Conservation (phyloP, 2,329 filamentous ascomycete genomes). For the Sarocladiaceae sp. region DNA sequence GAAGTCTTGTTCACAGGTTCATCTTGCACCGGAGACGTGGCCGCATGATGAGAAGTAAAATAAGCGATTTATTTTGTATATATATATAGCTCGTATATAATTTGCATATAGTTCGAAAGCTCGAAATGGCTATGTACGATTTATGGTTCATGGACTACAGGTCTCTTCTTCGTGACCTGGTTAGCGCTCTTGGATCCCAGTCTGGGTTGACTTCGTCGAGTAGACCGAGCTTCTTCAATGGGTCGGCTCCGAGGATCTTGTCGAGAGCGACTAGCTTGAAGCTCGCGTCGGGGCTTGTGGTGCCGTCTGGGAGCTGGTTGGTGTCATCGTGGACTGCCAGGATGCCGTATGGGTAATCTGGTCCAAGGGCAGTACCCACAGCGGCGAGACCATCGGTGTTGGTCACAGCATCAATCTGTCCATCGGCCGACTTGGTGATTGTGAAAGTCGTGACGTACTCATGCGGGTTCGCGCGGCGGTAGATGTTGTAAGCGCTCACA, state of each 20-base stretch:
- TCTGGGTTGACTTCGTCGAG: conserved; percentile 29
- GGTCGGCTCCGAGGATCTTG: conserved; percentile 29
- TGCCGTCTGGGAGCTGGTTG: conserved; percentile 42
- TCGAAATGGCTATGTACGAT: too few species aligned
- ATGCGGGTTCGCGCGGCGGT: conserved; percentile 43
- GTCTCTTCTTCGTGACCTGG: not conserved
- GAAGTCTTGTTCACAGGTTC: conserved; percentile 2
- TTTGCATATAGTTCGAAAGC: too few species aligned
- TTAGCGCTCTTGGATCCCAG: conserved; percentile 33
- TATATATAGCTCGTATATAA: not conserved
- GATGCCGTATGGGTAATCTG: conserved; percentile 37
- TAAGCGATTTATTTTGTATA: not conserved
- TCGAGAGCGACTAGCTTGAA: conserved; percentile 45
- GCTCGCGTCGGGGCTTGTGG: conserved; percentile 41
- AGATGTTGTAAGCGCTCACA: conserved; percentile 48
- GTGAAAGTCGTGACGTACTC: conserved; percentile 46
- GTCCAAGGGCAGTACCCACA: conserved; percentile 38
- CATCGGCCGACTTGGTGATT: conserved; percentile 35
- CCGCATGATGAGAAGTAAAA: conserved; percentile 5
- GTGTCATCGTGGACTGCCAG: conserved; percentile 51
- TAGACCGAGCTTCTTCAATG: conserved; percentile 20
- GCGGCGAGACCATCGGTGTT: conserved; percentile 50
- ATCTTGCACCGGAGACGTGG: conserved; percentile 7
- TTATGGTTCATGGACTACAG: too few species aligned
- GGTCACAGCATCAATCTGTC: conserved; percentile 42